These are phyloP conservation scores for Ophiostoma tasmaniense DNA, from an alignment of 2,329 filamentous ascomycete genomes.

Conservation along the genomic window DNA sequence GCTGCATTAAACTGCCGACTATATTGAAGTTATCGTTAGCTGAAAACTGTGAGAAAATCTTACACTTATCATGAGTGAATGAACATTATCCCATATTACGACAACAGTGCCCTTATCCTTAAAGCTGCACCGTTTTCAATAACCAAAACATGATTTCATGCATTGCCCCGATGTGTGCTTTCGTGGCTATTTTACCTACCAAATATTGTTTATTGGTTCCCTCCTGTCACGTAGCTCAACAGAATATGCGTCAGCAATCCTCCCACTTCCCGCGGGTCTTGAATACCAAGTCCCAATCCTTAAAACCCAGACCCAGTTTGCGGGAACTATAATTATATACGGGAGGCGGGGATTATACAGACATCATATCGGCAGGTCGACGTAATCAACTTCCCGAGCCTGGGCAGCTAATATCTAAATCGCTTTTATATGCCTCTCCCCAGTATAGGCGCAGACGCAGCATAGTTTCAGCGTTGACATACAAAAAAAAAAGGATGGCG, in stretches of 20 bases:
- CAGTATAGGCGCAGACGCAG: background rate
- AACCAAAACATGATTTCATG: background rate
- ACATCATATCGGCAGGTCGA: background rate
- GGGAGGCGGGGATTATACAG: background rate
- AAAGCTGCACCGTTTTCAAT: background rate
- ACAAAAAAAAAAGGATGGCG: background rate
- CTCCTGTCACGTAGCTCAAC: no score
- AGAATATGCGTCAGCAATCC: background rate
- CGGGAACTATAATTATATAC: background rate
- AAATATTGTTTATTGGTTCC: no score
- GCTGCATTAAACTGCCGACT: background rate
- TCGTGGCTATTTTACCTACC: background rate
- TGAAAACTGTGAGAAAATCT: no score
- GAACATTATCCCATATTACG: background rate
- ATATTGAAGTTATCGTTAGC: background rate
- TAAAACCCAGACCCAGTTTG: background rate
- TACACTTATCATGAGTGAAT: background rate
- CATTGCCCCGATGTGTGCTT: background rate
- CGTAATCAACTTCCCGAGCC: background rate
- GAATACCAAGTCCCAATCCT: background rate
- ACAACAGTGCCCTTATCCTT: background rate
- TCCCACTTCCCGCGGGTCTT: background rate
- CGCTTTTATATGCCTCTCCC: background rate
- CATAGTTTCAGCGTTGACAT: background rate
- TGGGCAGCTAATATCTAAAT: background rate